phyloP scores from a whole-genome alignment of 2,329 filamentous ascomycete species.

The Helotiales sp. region DNA sequence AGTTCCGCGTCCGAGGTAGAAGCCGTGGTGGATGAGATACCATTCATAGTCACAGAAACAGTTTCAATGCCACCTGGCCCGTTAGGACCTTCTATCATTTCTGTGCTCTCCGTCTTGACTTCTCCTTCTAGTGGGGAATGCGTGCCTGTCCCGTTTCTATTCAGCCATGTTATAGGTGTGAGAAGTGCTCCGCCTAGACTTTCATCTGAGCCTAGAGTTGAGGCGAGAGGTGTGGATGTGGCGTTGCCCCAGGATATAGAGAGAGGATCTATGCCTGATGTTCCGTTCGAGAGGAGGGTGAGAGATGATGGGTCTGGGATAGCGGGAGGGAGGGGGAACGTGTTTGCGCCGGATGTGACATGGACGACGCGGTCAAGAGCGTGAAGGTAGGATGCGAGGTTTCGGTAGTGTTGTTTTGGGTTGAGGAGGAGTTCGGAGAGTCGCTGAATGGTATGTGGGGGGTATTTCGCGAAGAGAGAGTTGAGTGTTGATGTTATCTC shows the following conservation, averaged over 20 bases:
- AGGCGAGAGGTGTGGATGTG: conserved; percentile 38
- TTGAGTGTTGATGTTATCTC: conserved; percentile 62
- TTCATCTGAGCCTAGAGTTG: conserved; percentile 76
- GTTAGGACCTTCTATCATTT: conserved; percentile 80
- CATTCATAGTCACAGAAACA: conserved; percentile 74
- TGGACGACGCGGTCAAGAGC: conserved; percentile 88
- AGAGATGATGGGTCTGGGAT: conserved; percentile 58
- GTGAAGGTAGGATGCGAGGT: conserved; percentile 81
- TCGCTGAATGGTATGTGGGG: conserved; percentile 91
- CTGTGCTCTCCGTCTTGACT: conserved; percentile 71
- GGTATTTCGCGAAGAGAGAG: conserved; percentile 68
- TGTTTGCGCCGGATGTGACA: conserved; percentile 78
- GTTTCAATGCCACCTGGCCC: conserved; percentile 79
- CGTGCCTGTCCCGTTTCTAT: conserved; percentile 36
- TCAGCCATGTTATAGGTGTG: conserved; percentile 92
- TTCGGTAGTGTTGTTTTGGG: conserved; percentile 78
- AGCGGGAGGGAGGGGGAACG: conserved; percentile 78
- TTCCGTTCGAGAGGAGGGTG: conserved; percentile 59
- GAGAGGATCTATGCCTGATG: conserved; percentile 34
- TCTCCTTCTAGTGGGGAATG: conserved; percentile 54
- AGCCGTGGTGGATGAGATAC: conserved; percentile 53
- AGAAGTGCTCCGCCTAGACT: conserved; percentile 85
- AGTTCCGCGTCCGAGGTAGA: conserved; percentile 23
- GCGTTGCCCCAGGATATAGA: conserved; percentile 50
- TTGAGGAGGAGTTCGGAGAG: conserved; percentile 81